A percentile compares a stretch with the other conserved stretches of the same genome.
phyloP scores from a whole-genome alignment of 768 basidiomycete species.

The Boletus sp. region DNA sequence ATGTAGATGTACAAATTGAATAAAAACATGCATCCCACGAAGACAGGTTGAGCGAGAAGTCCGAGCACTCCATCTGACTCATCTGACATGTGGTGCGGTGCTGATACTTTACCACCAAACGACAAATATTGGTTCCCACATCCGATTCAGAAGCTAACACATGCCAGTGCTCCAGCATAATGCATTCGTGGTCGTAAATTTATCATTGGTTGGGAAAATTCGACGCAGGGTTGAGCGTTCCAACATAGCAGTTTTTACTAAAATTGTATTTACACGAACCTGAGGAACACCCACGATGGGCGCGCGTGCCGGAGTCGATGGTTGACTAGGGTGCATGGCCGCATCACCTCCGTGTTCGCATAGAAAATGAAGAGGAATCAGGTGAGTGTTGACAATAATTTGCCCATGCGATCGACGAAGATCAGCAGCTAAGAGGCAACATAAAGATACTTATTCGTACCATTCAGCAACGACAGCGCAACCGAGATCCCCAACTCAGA shows the following conservation, averaged over 20 bases:
- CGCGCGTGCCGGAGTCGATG: neutral
- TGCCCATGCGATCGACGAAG: neutral
- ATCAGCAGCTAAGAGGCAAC: neutral
- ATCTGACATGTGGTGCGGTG: neutral
- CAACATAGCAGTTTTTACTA: neutral
- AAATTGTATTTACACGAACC: neutral
- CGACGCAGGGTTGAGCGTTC: neutral
- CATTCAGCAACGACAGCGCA: neutral
- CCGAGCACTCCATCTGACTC: neutral
- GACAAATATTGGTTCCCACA: slow-evolving; percentile 5
- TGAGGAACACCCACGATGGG: neutral
- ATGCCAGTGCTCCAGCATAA: neutral
- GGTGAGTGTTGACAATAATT: neutral
- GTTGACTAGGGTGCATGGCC: neutral
- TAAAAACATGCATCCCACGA: neutral
- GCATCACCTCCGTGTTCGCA: neutral
- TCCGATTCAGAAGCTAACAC: neutral
- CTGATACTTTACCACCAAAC: neutral
- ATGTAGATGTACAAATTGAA: neutral
- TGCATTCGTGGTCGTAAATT: neutral
- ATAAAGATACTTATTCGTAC: too few relatives aligned
- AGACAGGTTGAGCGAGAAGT: neutral
- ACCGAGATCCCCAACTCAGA: neutral
- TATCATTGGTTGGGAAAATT: neutral
- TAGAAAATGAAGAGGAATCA: neutral